phyloP scores from a whole-genome alignment of 1,284 basidiomycete species.

The Erythrobasidium hasegawianum region DNA sequence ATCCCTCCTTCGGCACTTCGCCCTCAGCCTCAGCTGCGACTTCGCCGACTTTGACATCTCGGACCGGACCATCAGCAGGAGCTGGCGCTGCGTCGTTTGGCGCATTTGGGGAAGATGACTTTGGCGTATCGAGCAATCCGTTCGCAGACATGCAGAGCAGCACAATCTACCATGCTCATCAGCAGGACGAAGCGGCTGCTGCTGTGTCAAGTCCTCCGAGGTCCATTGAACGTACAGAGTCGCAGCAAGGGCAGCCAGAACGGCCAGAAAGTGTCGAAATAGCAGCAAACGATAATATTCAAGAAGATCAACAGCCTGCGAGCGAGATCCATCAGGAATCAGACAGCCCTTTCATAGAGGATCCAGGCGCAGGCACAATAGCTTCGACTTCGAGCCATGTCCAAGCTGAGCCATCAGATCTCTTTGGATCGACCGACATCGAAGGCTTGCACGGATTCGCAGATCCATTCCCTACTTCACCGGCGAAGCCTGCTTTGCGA shows the following conservation, averaged over 20 bases:
- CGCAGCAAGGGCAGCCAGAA: conserved; percentile 1
- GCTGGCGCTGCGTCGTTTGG: neutral
- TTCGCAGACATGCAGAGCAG: conserved; percentile 35
- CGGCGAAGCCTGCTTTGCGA: conserved; percentile 4
- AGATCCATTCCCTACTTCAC: neutral
- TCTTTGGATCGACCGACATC: too few relatives aligned
- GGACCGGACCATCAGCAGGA: neutral
- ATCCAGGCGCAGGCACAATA: neutral
- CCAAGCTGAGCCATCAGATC: neutral
- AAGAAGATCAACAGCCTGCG: neutral
- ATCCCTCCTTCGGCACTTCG: conserved; percentile 2
- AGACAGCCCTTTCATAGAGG: conserved; percentile 25
- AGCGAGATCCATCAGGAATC: conserved; percentile 5
- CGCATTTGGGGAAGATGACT: conserved; percentile 10
- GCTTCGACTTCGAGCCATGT: neutral
- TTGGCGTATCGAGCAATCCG: conserved; percentile 16
- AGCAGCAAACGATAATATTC: neutral
- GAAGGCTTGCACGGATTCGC: conserved; percentile 7
- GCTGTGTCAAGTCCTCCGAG: neutral
- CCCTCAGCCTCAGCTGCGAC: conserved; percentile 1
- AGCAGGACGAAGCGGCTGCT: neutral
- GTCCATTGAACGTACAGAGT: conserved; percentile 1
- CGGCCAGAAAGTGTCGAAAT: neutral
- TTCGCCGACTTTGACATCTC: conserved; percentile 1
- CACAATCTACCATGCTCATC: conserved; percentile 11